These are phyloP conservation scores for Melampsora americana DNA, from an alignment of 1,284 basidiomycete genomes.

Conservation along the genomic window DNA sequence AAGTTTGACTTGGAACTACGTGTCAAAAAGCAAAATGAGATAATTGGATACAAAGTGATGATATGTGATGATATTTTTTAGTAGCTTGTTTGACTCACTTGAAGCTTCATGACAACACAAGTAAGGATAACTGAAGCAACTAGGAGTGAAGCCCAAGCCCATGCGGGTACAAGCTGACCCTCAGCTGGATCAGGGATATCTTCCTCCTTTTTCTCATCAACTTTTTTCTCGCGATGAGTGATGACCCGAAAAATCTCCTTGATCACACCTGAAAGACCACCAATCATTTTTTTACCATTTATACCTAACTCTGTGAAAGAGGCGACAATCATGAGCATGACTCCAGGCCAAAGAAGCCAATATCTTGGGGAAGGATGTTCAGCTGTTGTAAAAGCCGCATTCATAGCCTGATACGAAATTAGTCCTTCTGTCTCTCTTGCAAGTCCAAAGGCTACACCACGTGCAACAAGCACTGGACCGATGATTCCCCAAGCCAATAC, in stretches of 20 bases:
- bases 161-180: conserved; percentile 62
- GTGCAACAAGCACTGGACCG: conserved; percentile 61
- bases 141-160: conserved; percentile 63
- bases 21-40: conserved; percentile 49
- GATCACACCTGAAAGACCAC: conserved; percentile 49
- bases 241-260: conserved; percentile 46
- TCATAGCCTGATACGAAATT: conserved; percentile 56
- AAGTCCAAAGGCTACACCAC: conserved; percentile 55
- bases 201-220: conserved; percentile 51
- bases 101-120: conserved; percentile 57
- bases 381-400: conserved; percentile 55
- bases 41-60: conserved; percentile 33
- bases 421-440: conserved; percentile 54
- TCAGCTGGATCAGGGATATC: conserved; percentile 58
- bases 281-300: conserved; percentile 52
- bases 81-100: conserved; percentile 8
- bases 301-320: conserved; percentile 53
- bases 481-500: conserved; percentile 67
- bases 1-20: conserved; percentile 52
- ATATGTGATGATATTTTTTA: not conserved
- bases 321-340: conserved; percentile 57
- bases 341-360: conserved; percentile 69
- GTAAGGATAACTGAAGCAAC: conserved; percentile 60
- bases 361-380: conserved; percentile 63
- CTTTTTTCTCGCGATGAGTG: conserved; percentile 42